phyloP scores from a whole-genome alignment of 768 basidiomycete species.

The Rhodosporidiobolus odoratus region DNA sequence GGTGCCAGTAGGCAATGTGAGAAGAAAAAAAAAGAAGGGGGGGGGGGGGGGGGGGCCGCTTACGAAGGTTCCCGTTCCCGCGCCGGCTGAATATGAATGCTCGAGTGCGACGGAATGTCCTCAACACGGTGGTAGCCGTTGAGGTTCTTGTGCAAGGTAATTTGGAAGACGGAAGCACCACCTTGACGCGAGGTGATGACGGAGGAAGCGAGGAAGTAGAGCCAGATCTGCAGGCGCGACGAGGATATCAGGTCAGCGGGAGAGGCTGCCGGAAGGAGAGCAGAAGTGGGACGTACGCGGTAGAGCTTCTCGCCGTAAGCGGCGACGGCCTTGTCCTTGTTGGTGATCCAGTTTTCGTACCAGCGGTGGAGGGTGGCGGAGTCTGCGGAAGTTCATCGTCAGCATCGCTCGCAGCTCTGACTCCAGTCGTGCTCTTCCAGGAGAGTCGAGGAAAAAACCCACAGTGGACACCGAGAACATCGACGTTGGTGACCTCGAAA shows the following conservation, averaged over 20 bases:
- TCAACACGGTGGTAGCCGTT: slow-evolving; percentile 89
- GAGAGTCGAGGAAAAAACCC: not conserved
- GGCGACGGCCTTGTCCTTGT: slow-evolving; percentile 80
- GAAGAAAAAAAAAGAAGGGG: too few species aligned
- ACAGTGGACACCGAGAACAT: slow-evolving; percentile 88
- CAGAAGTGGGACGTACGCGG: slow-evolving; percentile 48
- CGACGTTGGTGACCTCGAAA: slow-evolving; percentile 93
- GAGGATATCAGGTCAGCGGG: not conserved
- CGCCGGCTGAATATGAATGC: slow-evolving; percentile 35
- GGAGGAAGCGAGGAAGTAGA: slow-evolving; percentile 90
- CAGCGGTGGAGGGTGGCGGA: slow-evolving; percentile 54
- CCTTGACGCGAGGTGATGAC: slow-evolving; percentile 83
- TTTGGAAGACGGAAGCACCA: slow-evolving; percentile 76
- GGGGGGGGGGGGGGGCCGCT: too few species aligned
- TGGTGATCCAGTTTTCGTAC: slow-evolving; percentile 96
- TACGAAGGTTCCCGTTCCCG: too few species aligned
- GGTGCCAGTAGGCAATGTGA: too few species aligned
- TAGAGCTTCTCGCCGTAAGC: slow-evolving; percentile 92
- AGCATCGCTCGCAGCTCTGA: not conserved
- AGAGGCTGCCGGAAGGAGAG: not conserved
- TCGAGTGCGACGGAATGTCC: slow-evolving; percentile 66
- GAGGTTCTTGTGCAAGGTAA: slow-evolving; percentile 96
- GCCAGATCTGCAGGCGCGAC: slow-evolving; percentile 58
- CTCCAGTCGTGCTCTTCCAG: not conserved
- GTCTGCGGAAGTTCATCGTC: slow-evolving; percentile 25